Evolutionary conservation across 177 flowering plant genomes (phyloP), one percentile per base, ranked within the genome.

Genomic region (Vitis hybrid): DNA sequence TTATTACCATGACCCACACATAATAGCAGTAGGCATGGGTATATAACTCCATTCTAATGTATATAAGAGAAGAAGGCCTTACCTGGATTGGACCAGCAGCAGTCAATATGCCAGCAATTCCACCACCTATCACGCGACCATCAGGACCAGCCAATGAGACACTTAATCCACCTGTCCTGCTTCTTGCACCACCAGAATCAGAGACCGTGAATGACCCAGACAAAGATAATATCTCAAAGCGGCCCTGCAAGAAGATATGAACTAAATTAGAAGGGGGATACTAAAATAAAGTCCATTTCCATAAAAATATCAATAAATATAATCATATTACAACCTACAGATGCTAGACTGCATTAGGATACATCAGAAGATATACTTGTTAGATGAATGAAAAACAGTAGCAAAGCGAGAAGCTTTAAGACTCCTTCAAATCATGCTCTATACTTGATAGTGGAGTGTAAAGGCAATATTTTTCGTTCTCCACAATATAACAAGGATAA

Each of bases 1-100:
- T 7, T 40, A 40, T 40, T 40, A 40, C 8, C 7, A 40, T 40
- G 46, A 40, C 46, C 46, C 8, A 7, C 46, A 40, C 6, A 40
- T 40, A 40, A 40, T 40, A 40, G 46, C 46, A 4, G 46, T 40
- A 40, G 46, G 7, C 46, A 40, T 40, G 46, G 46, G 8, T 40
- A 40, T 7, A 40, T 40, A 40, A 40, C 46, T 40, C 21, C 50
- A 68, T 48, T 40, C 27, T 58, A 30, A 30, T 24, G 46, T 5
- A 11, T 15, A 10, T 9, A 32, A 30, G 35, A 57, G 15, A 14
- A 18, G 15, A 64, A 59, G 21, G 21, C 1, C 81, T 77, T 79
- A 93, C 98, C 70, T 91, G 97, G 56, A 91, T 86, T 51, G 98
- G 98, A 65, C 87, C 85, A 66, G 97, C 95, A 60, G 98, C 97